Evolutionary conservation across 2,329 filamentous ascomycete genomes (phyloP).

Genomic region (Colletotrichum sp.): DNA sequence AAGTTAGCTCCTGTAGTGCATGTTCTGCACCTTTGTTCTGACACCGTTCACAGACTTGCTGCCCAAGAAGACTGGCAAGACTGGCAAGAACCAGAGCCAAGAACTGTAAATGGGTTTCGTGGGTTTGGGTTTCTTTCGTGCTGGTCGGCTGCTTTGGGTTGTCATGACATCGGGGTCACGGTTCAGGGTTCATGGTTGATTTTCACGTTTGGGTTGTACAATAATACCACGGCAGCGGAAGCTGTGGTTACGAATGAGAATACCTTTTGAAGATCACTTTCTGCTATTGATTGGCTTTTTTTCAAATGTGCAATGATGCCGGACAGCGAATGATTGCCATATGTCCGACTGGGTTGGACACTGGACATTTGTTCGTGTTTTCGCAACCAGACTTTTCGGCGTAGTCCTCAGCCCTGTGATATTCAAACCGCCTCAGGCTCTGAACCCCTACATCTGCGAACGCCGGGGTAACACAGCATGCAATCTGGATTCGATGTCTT

Average conservation of each 20-base stretch:
- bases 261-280: constrained; percentile 49
- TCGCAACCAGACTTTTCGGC: no score
- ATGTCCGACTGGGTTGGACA: no score
- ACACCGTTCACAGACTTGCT: constrained; percentile 76
- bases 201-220: constrained; percentile 72
- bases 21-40: constrained; percentile 32
- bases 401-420: no score
- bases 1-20: constrained; percentile 44
- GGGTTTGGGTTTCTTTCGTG: constrained; percentile 60
- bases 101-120: constrained; percentile 75
- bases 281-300: neutral
- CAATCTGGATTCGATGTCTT: neutral
- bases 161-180: constrained; percentile 84
- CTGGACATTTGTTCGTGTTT: no score
- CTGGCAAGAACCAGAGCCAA: constrained; percentile 89
- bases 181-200: constrained; percentile 73
- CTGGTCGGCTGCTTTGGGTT: constrained; percentile 71
- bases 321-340: no score
- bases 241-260: constrained; percentile 69
- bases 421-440: no score
- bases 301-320: neutral
- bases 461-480: neutral
- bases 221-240: constrained; percentile 64
- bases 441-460: neutral
- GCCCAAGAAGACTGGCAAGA: constrained; percentile 98